phyloP scores from a whole-genome alignment of 164 flowering plant genomes.

The Nelumbo lutea region DNA sequence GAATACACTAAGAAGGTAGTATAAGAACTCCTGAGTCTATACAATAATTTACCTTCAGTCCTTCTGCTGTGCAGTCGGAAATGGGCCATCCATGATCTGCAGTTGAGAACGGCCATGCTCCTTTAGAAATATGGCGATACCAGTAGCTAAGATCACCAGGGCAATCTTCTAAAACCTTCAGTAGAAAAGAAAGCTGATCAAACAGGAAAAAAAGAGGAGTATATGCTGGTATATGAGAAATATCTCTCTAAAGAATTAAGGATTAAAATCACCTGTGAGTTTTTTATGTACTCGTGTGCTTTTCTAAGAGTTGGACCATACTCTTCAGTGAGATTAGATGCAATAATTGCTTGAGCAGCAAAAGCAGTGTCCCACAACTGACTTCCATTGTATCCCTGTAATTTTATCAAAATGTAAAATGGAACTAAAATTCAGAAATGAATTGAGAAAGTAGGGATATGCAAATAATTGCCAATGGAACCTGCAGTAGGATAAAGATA shows the following conservation, averaged over 20 bases:
- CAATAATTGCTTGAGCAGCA: slow-evolving; percentile 56
- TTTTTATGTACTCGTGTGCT: slow-evolving; percentile 50
- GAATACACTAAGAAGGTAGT: not conserved
- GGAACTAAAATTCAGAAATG: not conserved
- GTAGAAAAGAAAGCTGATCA: not conserved
- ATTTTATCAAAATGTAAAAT: not conserved
- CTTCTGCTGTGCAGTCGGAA: slow-evolving; percentile 89
- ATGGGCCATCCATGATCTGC: slow-evolving; percentile 83
- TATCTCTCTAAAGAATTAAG: not conserved
- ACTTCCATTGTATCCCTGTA: slow-evolving; percentile 72
- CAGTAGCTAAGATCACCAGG: slow-evolving; percentile 50
- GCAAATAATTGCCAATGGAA: not conserved
- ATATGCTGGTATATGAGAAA: not conserved
- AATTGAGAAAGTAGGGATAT: not conserved
- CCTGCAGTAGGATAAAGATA: not conserved
- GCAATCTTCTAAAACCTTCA: slow-evolving; percentile 57
- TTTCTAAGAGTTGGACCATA: slow-evolving; percentile 41
- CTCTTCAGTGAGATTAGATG: slow-evolving; percentile 48
- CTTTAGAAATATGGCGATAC: slow-evolving; percentile 90
- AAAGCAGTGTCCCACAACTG: slow-evolving; percentile 72
- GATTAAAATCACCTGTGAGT: slow-evolving; percentile 43
- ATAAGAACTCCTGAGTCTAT: not conserved
- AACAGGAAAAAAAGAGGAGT: not conserved
- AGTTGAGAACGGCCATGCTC: slow-evolving; percentile 94
- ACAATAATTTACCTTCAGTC: slow-evolving; percentile 45